Percentiles rank a stretch among this genome's conserved stretches.
Conservation (phyloP, 805 yeast species). For the Debaryomyces prosopidis region DNA sequence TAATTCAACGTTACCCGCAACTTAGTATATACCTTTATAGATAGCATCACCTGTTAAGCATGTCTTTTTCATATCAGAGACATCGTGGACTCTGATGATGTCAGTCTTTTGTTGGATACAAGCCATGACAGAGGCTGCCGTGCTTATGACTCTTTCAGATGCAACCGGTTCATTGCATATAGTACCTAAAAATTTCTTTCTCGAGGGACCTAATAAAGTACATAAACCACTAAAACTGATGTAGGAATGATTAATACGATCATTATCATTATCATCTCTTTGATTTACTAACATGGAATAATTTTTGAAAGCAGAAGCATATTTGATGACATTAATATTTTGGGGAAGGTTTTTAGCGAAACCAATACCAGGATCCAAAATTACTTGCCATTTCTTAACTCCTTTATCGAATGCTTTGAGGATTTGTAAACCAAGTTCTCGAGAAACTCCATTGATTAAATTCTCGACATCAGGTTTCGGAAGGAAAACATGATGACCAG, state of each 20-base stretch:
- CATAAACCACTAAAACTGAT: constrained; percentile 57
- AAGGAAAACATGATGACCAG: constrained; percentile 21
- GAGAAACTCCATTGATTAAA: constrained; percentile 57
- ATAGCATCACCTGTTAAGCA: constrained; percentile 72
- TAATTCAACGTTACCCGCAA: constrained; percentile 7
- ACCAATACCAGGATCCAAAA: constrained; percentile 94
- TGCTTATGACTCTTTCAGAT: constrained; percentile 67
- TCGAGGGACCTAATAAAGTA: constrained; percentile 79
- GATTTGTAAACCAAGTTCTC: constrained; percentile 63
- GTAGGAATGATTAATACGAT: constrained; percentile 21
- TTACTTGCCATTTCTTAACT: constrained; percentile 84
- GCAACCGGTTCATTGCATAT: constrained; percentile 61
- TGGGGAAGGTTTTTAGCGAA: constrained; percentile 84
- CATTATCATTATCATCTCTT: constrained; percentile 10
- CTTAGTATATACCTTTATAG: constrained; percentile 37
- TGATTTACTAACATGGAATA: constrained; percentile 37
- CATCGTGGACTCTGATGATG: constrained; percentile 88
- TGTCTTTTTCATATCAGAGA: constrained; percentile 48
- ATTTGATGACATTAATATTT: constrained; percentile 64
- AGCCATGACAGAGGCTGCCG: constrained; percentile 72
- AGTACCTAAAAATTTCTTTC: constrained; percentile 83
- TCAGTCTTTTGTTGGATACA: constrained; percentile 74
- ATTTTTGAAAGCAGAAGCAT: constrained; percentile 47
- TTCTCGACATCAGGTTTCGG: constrained; percentile 22
- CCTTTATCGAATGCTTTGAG: constrained; percentile 60